phyloP scores from a whole-genome alignment of 2,329 filamentous ascomycete species.

The Aspergillus japonicus region DNA sequence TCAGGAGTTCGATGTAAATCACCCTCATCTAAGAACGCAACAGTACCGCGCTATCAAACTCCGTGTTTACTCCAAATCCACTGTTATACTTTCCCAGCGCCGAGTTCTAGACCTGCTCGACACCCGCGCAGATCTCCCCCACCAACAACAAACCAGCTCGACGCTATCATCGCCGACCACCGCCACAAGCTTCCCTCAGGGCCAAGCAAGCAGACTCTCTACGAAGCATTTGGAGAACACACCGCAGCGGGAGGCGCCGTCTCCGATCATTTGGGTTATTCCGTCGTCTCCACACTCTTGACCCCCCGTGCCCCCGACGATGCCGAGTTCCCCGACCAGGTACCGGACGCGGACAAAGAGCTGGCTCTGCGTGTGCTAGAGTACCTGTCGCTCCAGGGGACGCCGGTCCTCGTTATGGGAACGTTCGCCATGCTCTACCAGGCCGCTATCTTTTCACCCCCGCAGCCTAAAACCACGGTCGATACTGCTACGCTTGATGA shows the following conservation, averaged over 20 bases:
- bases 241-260: constrained; percentile 36
- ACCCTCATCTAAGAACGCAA: not conserved
- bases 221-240: constrained; percentile 35
- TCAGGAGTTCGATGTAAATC: not conserved
- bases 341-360: constrained; percentile 31
- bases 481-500: not conserved
- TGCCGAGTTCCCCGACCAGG: constrained; percentile 11
- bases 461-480: constrained; percentile 18
- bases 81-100: not conserved
- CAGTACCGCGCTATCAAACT: not conserved
- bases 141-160: not conserved
- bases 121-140: not conserved
- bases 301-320: constrained; percentile 17
- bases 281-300: constrained; percentile 41
- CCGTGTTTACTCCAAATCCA: not conserved
- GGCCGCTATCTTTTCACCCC: constrained; percentile 43
- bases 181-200: constrained; percentile 31
- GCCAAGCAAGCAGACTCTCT: constrained; percentile 37
- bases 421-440: constrained; percentile 49
- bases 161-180: not conserved
- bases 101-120: not conserved
- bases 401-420: constrained; percentile 44
- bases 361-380: constrained; percentile 44
- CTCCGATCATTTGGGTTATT: constrained; percentile 32
- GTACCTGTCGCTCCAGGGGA: constrained; percentile 42